Evolutionary conservation across 2,329 filamentous ascomycete genomes (phyloP).

Genomic region (Arthroderma sp.): DNA sequence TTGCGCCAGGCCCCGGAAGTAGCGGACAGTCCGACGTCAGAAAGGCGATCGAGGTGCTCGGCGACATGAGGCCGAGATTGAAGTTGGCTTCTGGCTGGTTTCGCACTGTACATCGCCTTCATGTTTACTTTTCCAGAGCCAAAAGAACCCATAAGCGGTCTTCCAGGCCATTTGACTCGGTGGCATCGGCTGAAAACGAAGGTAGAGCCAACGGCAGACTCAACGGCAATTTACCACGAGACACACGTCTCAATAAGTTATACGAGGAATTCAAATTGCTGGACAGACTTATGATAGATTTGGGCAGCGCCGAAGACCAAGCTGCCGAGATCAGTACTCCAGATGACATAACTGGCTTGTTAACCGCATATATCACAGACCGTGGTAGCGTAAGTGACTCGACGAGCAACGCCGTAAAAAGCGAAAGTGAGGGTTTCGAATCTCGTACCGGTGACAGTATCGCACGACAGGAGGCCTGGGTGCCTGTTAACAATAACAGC

Average conservation of each 20-base stretch:
- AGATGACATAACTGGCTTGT: conserved; percentile 18
- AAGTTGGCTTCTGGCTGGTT: conserved; percentile 31
- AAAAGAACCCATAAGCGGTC: conserved; percentile 25
- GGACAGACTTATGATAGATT: conserved; percentile 29
- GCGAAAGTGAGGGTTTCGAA: conserved; percentile 24
- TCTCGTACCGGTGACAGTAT: conserved; percentile 18
- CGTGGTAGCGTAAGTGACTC: conserved; percentile 24
- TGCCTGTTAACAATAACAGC: conserved; percentile 24
- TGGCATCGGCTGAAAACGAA: conserved; percentile 3
- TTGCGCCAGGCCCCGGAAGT: not conserved
- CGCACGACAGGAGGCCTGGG: conserved; percentile 29
- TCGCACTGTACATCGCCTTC: conserved; percentile 29
- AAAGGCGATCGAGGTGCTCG: conserved; percentile 26
- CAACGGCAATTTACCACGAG: conserved; percentile 16
- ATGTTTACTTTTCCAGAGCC: conserved; percentile 29
- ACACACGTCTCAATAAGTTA: conserved; percentile 20
- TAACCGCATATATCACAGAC: conserved; percentile 16
- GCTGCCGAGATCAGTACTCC: conserved; percentile 18
- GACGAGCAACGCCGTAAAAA: conserved; percentile 30
- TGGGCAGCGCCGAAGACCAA: conserved; percentile 28
- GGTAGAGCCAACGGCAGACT: not conserved
- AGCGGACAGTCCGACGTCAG: conserved; percentile 21
- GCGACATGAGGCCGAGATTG: conserved; percentile 27
- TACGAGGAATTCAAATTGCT: conserved; percentile 29
- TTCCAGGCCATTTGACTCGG: conserved; percentile 20